Conservation (phyloP, 192 early-diverging fungal species). For the Allomyces macrogynus region DNA sequence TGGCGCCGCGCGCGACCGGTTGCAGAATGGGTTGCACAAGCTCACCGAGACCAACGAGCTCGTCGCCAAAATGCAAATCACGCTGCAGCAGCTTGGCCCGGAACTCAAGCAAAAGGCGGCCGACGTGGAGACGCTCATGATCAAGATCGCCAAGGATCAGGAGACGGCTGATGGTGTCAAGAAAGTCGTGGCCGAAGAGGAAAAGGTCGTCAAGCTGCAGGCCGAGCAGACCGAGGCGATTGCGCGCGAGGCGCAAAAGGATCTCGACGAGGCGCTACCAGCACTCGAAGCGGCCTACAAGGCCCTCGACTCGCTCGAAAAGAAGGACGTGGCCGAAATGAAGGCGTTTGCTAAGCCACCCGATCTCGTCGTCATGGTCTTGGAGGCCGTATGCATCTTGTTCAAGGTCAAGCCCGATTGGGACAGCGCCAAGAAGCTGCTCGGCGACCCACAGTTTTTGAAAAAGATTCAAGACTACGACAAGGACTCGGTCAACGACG, state of each 20-base stretch:
- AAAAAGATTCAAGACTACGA: conserved; percentile 90
- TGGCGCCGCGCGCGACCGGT: conserved; percentile 93
- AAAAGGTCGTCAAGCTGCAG: conserved; percentile 48
- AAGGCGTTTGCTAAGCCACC: conserved; percentile 94
- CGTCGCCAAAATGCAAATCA: conserved; percentile 77
- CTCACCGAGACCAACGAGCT: conserved; percentile 80
- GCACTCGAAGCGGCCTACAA: conserved; percentile 86
- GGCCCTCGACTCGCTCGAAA: conserved; percentile 85
- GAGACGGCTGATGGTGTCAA: conserved; percentile 81
- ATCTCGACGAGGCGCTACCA: conserved; percentile 87
- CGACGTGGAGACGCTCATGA: conserved; percentile 85
- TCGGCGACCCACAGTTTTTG: conserved; percentile 93
- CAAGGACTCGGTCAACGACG: conserved; percentile 56
- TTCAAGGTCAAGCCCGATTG: conserved; percentile 75
- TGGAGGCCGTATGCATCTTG: conserved; percentile 91
- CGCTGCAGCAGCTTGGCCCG: conserved; percentile 60
- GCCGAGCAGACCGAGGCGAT: conserved; percentile 56
- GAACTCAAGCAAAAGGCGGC: conserved; percentile 70
- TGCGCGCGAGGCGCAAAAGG: conserved; percentile 52
- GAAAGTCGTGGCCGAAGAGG: conserved; percentile 53
- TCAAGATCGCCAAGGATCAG: conserved; percentile 86
- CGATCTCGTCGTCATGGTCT: conserved; percentile 77
- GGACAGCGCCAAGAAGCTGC: conserved; percentile 73
- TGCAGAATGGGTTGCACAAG: conserved; percentile 91
- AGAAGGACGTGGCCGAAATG: conserved; percentile 89